phyloP scores from a whole-genome alignment of 805 yeast species.

The Teunomyces panamensis region DNA sequence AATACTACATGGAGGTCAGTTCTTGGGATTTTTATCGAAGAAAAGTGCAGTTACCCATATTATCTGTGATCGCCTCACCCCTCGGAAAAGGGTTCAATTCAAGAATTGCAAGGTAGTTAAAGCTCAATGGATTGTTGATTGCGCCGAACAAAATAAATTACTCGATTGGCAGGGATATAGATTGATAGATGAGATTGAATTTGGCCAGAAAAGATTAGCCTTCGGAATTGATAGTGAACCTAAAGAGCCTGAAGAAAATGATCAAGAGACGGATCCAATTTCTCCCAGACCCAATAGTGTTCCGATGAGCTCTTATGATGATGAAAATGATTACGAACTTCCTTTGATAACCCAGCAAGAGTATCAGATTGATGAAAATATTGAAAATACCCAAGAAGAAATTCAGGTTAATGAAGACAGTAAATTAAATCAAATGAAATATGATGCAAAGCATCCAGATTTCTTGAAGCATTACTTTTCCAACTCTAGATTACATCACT shows the following conservation, averaged over 20 bases:
- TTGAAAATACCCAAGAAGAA: neutral
- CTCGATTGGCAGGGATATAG: slow-evolving; percentile 71
- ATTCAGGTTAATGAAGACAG: neutral
- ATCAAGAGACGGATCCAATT: slow-evolving; percentile 2
- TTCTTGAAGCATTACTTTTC: slow-evolving; percentile 71
- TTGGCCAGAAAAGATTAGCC: slow-evolving; percentile 48
- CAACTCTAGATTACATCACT: slow-evolving; percentile 82
- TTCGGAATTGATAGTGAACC: slow-evolving; percentile 3
- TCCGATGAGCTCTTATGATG: neutral
- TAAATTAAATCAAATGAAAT: slow-evolving; percentile 4
- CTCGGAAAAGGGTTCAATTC: slow-evolving; percentile 66
- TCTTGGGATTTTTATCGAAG: slow-evolving; percentile 62
- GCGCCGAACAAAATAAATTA: slow-evolving; percentile 45
- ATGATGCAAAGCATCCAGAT: slow-evolving; percentile 74
- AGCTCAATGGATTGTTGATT: slow-evolving; percentile 79
- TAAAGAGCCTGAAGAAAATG: slow-evolving; percentile 1
- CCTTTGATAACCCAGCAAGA: slow-evolving; percentile 12
- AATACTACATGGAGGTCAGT: slow-evolving; percentile 76
- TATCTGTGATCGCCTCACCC: slow-evolving; percentile 74
- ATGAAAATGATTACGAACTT: slow-evolving; percentile 3
- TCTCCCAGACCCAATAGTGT: neutral
- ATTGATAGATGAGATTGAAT: slow-evolving; percentile 48
- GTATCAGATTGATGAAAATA: slow-evolving; percentile 6
- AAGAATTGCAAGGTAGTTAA: slow-evolving; percentile 68
- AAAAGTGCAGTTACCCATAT: slow-evolving; percentile 83